Evolutionary conservation across 768 basidiomycete species (phyloP).

Genomic region (Hebeloma cylindrosporum): DNA sequence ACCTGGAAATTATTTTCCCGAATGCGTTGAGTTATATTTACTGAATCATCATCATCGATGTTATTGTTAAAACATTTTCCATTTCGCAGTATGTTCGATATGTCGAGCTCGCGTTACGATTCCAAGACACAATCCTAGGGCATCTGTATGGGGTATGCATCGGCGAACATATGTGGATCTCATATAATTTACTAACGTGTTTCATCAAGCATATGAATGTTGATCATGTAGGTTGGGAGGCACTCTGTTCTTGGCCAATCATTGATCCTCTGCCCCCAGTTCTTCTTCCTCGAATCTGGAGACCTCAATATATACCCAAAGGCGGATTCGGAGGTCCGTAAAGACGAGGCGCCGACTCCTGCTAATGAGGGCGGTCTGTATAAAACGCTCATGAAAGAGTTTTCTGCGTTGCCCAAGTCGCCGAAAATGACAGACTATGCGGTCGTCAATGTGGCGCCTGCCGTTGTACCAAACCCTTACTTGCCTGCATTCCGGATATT

Average conservation of each 20-base stretch:
- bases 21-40: constrained; percentile 60
- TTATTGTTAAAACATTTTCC: constrained; percentile 16
- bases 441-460: constrained; percentile 77
- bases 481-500: constrained; percentile 79
- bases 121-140: constrained; percentile 85
- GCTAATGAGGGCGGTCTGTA: constrained; percentile 42
- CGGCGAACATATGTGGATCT: not conserved
- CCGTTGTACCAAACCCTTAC: constrained; percentile 87
- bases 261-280: constrained; percentile 36
- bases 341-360: constrained; percentile 19
- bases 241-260: not conserved
- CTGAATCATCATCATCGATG: constrained; percentile 6
- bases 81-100: constrained; percentile 58
- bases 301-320: constrained; percentile 48
- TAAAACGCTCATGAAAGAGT: constrained; percentile 63
- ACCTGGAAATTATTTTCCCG: constrained; percentile 75
- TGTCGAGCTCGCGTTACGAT: constrained; percentile 73
- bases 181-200: constrained; percentile 15
- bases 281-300: constrained; percentile 53
- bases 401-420: constrained; percentile 56
- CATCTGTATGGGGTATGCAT: constrained; percentile 73
- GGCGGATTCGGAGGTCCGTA: constrained; percentile 10
- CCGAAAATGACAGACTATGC: constrained; percentile 58
- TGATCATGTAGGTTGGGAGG: constrained; percentile 58
- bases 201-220: constrained; percentile 72